Evolutionary conservation across 768 basidiomycete genomes (phyloP).

Genomic region (Mycena galopus): DNA sequence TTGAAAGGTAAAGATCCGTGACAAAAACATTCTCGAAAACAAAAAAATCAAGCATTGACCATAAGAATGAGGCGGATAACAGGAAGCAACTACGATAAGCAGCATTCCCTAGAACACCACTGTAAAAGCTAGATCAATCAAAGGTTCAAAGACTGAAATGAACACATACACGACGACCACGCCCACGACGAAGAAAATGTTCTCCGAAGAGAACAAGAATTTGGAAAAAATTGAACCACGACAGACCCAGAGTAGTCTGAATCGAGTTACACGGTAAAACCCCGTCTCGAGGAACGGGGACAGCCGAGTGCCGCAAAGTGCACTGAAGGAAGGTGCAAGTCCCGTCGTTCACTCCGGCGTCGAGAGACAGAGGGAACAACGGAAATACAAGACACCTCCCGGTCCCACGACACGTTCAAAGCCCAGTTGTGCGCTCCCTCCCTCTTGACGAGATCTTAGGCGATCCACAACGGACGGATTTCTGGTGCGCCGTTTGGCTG

Average conservation of each 20-base stretch:
- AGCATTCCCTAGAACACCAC: too few species aligned
- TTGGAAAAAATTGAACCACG: constrained; percentile 25
- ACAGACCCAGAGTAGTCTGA: constrained; percentile 32
- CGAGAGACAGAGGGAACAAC: constrained; percentile 19
- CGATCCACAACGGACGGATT: constrained; percentile 15
- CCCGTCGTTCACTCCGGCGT: constrained; percentile 11
- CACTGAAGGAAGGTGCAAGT: too few species aligned
- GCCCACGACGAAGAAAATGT: not conserved
- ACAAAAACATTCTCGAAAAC: too few species aligned
- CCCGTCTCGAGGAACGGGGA: not conserved
- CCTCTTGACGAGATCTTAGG: constrained; percentile 25
- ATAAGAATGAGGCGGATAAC: too few species aligned
- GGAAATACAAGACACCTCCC: constrained; percentile 19
- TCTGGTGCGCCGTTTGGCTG: constrained; percentile 19
- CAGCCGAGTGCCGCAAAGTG: constrained; percentile 29
- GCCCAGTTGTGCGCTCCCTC: constrained; percentile 11
- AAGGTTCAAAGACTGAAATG: not conserved
- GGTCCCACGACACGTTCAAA: constrained; percentile 23
- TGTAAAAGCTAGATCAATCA: too few species aligned
- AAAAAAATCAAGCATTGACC: too few species aligned
- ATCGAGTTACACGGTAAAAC: constrained; percentile 19
- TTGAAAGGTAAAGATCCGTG: too few species aligned
- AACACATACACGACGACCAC: not conserved
- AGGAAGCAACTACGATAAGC: too few species aligned
- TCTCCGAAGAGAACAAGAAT: constrained; percentile 21